Conservation (phyloP, 192 early-diverging fungal species). For the Podila minutissima region DNA sequence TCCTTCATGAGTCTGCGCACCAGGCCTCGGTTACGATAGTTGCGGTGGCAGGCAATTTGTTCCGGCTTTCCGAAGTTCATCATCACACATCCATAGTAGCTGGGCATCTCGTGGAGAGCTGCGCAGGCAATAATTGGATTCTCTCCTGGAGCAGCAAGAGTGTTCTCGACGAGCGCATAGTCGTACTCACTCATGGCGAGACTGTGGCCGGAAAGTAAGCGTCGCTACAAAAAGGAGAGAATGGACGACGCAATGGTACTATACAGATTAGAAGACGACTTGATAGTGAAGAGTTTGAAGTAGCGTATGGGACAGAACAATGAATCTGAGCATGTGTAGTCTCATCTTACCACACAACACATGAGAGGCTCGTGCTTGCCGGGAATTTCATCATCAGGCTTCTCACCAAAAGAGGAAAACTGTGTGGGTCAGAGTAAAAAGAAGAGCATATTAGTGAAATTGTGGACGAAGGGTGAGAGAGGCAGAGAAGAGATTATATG, state of each 20-base stretch:
- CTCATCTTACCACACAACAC: too few species aligned
- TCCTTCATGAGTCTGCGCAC: slow-evolving; percentile 16
- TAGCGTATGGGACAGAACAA: neutral
- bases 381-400: too few species aligned
- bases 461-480: too few species aligned
- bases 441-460: too few species aligned
- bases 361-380: too few species aligned
- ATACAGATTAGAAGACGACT: neutral
- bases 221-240: neutral
- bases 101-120: neutral
- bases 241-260: too few species aligned
- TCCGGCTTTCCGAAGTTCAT: slow-evolving; percentile 3
- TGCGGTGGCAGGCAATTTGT: neutral
- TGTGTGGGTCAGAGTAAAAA: too few species aligned
- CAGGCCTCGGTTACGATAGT: slow-evolving; percentile 23
- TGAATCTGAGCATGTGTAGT: neutral
- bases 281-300: neutral
- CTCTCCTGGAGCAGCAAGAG: neutral
- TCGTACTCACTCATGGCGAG: slow-evolving; percentile 5
- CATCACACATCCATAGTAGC: neutral
- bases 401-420: too few species aligned
- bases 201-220: neutral
- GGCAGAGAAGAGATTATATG: neutral
- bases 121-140: slow-evolving; percentile 5
- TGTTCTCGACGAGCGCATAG: slow-evolving; percentile 11